These are phyloP conservation scores for Scutellaria barbata DNA, from an alignment of 257 asterid species.

Conservation along the genomic window DNA sequence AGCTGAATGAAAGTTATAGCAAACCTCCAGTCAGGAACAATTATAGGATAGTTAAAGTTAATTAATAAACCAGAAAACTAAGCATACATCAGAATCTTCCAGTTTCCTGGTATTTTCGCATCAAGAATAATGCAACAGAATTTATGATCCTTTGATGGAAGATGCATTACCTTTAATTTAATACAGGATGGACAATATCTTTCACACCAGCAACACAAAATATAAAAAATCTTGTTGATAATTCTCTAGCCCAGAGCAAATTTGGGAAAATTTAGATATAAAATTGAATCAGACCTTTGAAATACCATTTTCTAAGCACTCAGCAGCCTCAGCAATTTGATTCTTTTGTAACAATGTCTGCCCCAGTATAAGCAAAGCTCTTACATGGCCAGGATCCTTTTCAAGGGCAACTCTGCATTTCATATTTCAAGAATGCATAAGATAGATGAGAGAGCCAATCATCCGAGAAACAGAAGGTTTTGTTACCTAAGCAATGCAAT, in stretches of 20 bases:
- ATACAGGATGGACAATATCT: constrained; percentile 14
- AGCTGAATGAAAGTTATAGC: constrained; percentile 54
- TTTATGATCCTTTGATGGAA: neutral
- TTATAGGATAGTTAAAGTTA: constrained; percentile 2
- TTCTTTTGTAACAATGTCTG: constrained; percentile 63
- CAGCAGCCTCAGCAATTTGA: constrained; percentile 63
- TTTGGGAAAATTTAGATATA: constrained; percentile 2
- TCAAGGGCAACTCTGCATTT: constrained; percentile 83
- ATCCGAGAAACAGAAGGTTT: constrained; percentile 20
- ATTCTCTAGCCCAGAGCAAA: constrained; percentile 4
- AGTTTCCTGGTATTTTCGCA: constrained; percentile 13
- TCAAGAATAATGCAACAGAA: constrained; percentile 10
- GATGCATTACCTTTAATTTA: constrained; percentile 14
- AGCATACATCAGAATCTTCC: neutral
- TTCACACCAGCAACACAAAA: neutral
- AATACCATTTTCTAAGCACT: constrained; percentile 64
- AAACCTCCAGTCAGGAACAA: constrained; percentile 31
- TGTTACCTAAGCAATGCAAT: constrained; percentile 61
- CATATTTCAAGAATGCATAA: constrained; percentile 36
- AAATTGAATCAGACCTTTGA: constrained; percentile 62
- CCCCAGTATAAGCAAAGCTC: constrained; percentile 81
- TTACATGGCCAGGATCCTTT: constrained; percentile 77
- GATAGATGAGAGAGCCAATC: constrained; percentile 36
- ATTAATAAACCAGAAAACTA: constrained; percentile 11
- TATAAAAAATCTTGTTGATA: neutral